Percentiles rank a stretch among this genome's conserved stretches.
Evolutionary conservation across 352 stramenopile genomes (phyloP).

Genomic region (Phytophthora cryptogea): DNA sequence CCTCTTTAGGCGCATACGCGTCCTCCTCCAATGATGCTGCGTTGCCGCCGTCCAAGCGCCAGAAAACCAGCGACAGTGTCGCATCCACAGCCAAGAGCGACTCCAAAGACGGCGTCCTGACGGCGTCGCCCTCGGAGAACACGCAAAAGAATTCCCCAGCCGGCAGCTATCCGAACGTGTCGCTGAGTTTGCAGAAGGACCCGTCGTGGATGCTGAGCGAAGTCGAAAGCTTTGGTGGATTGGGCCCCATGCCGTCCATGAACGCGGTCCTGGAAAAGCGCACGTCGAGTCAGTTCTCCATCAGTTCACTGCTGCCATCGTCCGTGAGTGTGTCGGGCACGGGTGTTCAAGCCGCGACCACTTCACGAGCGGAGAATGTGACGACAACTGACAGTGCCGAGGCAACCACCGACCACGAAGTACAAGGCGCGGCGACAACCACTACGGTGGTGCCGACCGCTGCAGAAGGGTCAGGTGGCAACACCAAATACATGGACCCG

Average conservation of each 20-base stretch:
- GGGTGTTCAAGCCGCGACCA: conserved; percentile 7
- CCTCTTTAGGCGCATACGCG: neutral
- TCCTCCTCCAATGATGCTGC: neutral
- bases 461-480: conserved; percentile 64
- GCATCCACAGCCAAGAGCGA: conserved; percentile 24
- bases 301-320: conserved; percentile 68
- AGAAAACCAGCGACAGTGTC: conserved; percentile 49
- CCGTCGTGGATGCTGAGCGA: conserved; percentile 78
- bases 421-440: conserved; percentile 10
- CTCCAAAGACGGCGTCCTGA: conserved; percentile 29
- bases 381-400: conserved; percentile 22
- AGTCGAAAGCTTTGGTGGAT: conserved; percentile 62
- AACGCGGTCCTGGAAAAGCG: conserved; percentile 74
- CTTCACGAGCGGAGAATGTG: conserved; percentile 14
- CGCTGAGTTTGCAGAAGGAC: conserved; percentile 72
- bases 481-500: conserved; percentile 71
- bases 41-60: conserved; percentile 53
- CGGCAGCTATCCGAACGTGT: conserved; percentile 46
- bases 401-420: conserved; percentile 37
- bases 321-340: conserved; percentile 20
- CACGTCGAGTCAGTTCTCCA: conserved; percentile 77
- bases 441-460: conserved; percentile 31
- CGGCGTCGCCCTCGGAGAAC: conserved; percentile 20
- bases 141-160: conserved; percentile 23
- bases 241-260: conserved; percentile 75